These are phyloP conservation scores for Penicillium sp. DNA, from an alignment of 2,329 filamentous ascomycete genomes.

Conservation along the genomic window DNA sequence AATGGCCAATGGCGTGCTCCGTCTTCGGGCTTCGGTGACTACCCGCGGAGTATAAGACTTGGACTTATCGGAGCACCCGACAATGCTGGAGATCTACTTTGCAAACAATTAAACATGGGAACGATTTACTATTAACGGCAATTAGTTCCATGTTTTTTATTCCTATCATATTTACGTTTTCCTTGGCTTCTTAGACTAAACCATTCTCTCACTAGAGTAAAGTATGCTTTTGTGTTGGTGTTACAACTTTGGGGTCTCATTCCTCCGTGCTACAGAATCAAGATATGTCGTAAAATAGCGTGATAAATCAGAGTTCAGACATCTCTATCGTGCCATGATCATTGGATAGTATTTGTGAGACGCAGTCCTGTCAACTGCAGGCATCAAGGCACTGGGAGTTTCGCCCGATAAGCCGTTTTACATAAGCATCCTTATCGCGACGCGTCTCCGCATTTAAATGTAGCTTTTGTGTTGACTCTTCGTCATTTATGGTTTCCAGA, in stretches of 20 bases:
- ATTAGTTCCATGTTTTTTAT: no score
- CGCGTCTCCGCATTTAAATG: constrained; percentile 8
- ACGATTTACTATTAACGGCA: no score
- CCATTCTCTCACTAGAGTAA: no score
- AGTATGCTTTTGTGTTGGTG: no score
- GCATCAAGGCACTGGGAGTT: background rate
- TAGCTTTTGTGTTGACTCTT: background rate
- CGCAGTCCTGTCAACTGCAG: background rate
- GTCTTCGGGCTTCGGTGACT: constrained; percentile 8
- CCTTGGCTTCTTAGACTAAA: no score
- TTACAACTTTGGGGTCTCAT: no score
- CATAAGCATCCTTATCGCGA: constrained; percentile 2
- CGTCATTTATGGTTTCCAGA: background rate
- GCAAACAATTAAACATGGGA: no score
- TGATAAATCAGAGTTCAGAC: background rate
- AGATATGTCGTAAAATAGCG: no score
- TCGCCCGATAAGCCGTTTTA: background rate
- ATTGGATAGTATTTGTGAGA: background rate
- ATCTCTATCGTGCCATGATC: background rate
- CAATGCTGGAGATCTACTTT: background rate
- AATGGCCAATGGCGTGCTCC: constrained; percentile 22
- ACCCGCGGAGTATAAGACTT: background rate
- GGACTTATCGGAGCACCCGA: background rate
- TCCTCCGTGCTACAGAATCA: no score
- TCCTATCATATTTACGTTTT: no score